Percentiles rank a stretch among this genome's conserved stretches.
phyloP scores from a whole-genome alignment of 495 filamentous ascomycete genomes.

The Xylaria castorea region DNA sequence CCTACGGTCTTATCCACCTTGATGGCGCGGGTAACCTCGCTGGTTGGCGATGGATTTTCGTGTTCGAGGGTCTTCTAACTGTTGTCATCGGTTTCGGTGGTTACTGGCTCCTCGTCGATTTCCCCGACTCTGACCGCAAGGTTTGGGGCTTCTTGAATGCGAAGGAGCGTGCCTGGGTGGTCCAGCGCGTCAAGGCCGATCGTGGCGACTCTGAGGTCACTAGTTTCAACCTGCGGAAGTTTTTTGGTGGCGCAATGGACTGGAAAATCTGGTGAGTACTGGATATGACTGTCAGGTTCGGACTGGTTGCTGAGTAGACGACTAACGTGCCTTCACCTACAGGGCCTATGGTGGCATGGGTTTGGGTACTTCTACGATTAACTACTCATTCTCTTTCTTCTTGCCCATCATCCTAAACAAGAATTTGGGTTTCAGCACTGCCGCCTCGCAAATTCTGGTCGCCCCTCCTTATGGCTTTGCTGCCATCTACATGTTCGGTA shows the following conservation, averaged over 20 bases:
- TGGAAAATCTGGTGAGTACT: constrained; percentile 60
- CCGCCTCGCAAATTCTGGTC: constrained; percentile 62
- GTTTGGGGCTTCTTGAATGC: constrained; percentile 61
- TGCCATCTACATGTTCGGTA: constrained; percentile 61
- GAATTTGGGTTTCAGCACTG: constrained; percentile 62
- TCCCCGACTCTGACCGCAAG: constrained; percentile 60
- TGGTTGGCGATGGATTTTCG: constrained; percentile 70
- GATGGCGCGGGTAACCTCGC: constrained; percentile 50
- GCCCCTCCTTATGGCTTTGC: constrained; percentile 67
- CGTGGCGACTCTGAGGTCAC: constrained; percentile 58
- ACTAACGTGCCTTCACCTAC: neutral
- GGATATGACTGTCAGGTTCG: neutral
- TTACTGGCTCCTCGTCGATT: constrained; percentile 63
- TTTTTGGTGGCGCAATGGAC: constrained; percentile 55
- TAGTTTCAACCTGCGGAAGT: constrained; percentile 56
- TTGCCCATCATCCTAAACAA: constrained; percentile 65
- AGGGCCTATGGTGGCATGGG: constrained; percentile 60
- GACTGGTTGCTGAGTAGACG: neutral
- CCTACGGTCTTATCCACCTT: constrained; percentile 66
- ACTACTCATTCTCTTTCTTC: constrained; percentile 70
- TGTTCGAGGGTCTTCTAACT: constrained; percentile 62
- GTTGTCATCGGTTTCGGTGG: constrained; percentile 51
- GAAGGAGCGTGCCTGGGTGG: constrained; percentile 58
- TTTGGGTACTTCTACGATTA: constrained; percentile 60
- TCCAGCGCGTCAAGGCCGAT: constrained; percentile 61